Percentiles rank a stretch among this genome's conserved stretches.
phyloP scores from a whole-genome alignment of 2,329 filamentous ascomycete species.

The Xylariaceae sp. region DNA sequence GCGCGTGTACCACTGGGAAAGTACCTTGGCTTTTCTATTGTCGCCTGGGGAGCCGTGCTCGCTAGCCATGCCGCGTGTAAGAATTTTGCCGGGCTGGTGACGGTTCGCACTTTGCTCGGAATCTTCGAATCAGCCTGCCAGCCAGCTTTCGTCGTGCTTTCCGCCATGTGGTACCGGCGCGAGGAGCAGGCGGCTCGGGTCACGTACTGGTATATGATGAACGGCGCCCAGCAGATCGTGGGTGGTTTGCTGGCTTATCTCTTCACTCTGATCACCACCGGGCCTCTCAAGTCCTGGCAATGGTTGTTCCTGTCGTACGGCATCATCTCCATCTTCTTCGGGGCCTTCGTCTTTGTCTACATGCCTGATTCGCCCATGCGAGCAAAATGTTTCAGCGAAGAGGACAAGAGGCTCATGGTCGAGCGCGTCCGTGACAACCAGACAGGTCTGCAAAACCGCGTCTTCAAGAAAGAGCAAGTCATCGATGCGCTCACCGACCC shows the following conservation, averaged over 20 bases:
- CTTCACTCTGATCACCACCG: conserved; percentile 46
- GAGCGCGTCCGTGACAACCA: conserved; percentile 57
- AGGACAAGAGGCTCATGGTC: conserved; percentile 59
- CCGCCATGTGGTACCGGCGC: conserved; percentile 65
- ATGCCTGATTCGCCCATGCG: conserved; percentile 68
- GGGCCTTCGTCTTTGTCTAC: conserved; percentile 57
- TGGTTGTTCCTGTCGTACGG: conserved; percentile 64
- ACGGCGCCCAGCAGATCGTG: conserved; percentile 66
- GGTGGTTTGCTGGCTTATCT: conserved; percentile 66
- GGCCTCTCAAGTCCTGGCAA: conserved; percentile 59
- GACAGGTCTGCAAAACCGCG: conserved; percentile 54
- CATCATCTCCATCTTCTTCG: conserved; percentile 57
- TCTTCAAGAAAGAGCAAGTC: conserved; percentile 42
- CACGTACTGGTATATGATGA: conserved; percentile 75
- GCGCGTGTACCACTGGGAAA: conserved; percentile 62
- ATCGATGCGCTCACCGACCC: conserved; percentile 55
- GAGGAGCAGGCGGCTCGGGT: conserved; percentile 62
- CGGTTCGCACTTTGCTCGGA: conserved; percentile 60
- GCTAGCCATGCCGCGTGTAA: conserved; percentile 56
- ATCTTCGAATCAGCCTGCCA: conserved; percentile 67
- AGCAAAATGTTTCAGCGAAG: conserved; percentile 62
- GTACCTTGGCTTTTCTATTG: conserved; percentile 58
- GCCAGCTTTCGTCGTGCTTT: conserved; percentile 62
- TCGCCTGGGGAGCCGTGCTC: conserved; percentile 57
- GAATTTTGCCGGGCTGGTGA: conserved; percentile 54